A percentile compares a stretch with the other conserved stretches of the same genome.
phyloP scores from a whole-genome alignment of 1,284 basidiomycete genomes.

The Ustilago hordei region DNA sequence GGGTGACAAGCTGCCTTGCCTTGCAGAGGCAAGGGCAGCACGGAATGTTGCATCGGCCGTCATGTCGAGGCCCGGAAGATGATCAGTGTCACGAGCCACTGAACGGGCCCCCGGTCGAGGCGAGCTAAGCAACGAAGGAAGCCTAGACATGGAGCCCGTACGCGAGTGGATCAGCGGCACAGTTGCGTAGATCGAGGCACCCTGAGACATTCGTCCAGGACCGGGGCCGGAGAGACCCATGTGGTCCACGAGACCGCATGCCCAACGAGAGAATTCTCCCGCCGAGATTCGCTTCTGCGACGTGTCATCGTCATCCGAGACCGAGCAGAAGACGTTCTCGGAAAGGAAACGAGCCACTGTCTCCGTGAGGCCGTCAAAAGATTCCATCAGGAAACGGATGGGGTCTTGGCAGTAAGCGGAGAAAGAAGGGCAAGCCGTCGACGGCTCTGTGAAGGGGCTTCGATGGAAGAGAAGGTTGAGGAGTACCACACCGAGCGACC shows the following conservation, averaged over 20 bases:
- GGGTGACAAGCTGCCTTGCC: slow-evolving; percentile 44
- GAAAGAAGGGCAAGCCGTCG: slow-evolving; percentile 82
- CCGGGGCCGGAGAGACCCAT: slow-evolving; percentile 59
- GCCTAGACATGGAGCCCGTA: slow-evolving; percentile 42
- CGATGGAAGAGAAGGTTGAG: slow-evolving; percentile 99
- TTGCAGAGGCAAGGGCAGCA: slow-evolving; percentile 17
- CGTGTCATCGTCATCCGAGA: slow-evolving; percentile 72
- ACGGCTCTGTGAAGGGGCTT: slow-evolving; percentile 97
- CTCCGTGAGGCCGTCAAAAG: slow-evolving; percentile 91
- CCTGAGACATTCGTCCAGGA: slow-evolving; percentile 39
- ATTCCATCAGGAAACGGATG: slow-evolving; percentile 84
- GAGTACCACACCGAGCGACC: slow-evolving; percentile 97
- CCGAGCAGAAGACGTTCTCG: slow-evolving; percentile 85
- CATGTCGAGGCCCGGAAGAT: slow-evolving; percentile 26
- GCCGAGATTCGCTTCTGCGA: slow-evolving; percentile 77
- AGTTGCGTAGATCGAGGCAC: slow-evolving; percentile 49
- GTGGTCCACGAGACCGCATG: slow-evolving; percentile 79
- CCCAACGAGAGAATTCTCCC: slow-evolving; percentile 86
- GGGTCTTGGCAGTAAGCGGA: slow-evolving; percentile 83
- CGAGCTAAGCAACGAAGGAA: slow-evolving; percentile 50
- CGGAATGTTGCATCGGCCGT: slow-evolving; percentile 33
- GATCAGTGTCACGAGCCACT: slow-evolving; percentile 33
- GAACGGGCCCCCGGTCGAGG: slow-evolving; percentile 35
- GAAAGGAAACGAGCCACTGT: slow-evolving; percentile 88
- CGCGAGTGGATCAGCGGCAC: slow-evolving; percentile 54